A percentile compares a stretch with the other conserved stretches of the same genome.
These are phyloP conservation scores for Mimosa bimucronata DNA, from an alignment of 306 rosid genomes.

Conservation along the genomic window DNA sequence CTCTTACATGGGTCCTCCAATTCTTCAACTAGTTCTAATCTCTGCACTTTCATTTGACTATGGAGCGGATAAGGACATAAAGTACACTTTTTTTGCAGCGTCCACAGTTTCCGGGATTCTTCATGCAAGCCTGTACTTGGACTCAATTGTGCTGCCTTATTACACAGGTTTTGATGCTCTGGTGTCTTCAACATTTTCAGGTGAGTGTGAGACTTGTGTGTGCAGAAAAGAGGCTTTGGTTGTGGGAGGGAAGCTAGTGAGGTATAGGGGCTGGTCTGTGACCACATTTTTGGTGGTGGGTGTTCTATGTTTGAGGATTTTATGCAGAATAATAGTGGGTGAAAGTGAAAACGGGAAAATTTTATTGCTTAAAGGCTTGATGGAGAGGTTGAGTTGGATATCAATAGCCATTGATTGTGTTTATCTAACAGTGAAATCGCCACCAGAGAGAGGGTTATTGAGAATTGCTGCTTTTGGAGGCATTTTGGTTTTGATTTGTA, in stretches of 20 bases:
- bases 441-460: conserved; percentile 54
- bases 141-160: conserved; percentile 73
- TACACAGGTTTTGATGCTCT: conserved; percentile 85
- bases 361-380: conserved; percentile 35
- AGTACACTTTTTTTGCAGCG: conserved; percentile 70
- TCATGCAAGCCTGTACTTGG: conserved; percentile 82
- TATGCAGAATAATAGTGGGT: conserved; percentile 44
- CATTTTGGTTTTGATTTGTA: conserved; percentile 43
- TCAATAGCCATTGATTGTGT: conserved; percentile 60
- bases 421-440: conserved; percentile 54
- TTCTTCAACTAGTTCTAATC: conserved; percentile 71
- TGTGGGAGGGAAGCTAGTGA: conserved; percentile 72
- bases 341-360: conserved; percentile 35
- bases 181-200: conserved; percentile 62
- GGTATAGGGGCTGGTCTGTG: conserved; percentile 80
- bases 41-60: conserved; percentile 72
- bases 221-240: conserved; percentile 68
- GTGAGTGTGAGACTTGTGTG: conserved; percentile 81
- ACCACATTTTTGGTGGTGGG: conserved; percentile 75
- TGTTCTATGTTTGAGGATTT: conserved; percentile 64
- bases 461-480: conserved; percentile 63
- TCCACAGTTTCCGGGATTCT: conserved; percentile 84
- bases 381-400: conserved; percentile 63
- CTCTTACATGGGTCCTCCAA: conserved; percentile 70
- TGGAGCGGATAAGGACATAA: conserved; percentile 52